phyloP scores from a whole-genome alignment of 305 asterid genomes.

The Fraxinus xanthoxyloides region DNA sequence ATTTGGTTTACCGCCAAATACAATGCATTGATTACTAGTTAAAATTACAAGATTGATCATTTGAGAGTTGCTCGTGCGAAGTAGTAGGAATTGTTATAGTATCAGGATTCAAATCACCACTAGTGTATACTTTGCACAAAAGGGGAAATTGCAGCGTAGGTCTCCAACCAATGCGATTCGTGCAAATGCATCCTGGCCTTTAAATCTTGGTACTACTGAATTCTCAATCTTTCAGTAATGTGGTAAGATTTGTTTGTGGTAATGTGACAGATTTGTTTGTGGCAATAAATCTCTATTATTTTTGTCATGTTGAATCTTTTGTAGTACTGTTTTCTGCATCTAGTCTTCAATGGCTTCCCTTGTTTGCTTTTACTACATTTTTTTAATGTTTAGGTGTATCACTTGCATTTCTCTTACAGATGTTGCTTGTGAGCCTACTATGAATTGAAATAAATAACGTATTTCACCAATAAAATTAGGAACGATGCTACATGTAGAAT shows the following conservation, averaged over 20 bases:
- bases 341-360: not conserved
- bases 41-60: not conserved
- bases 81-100: not conserved
- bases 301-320: not conserved
- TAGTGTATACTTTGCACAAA: not conserved
- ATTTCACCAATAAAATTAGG: not conserved
- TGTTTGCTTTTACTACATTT: not conserved
- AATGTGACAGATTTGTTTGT: not conserved
- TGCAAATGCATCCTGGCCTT: not conserved
- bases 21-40: not conserved
- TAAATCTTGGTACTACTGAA: not conserved
- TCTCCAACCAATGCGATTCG: not conserved
- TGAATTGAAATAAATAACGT: not conserved
- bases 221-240: not conserved
- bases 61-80: not conserved
- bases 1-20: not conserved
- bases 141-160: not conserved
- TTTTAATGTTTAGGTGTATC: not conserved
- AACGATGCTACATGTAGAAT: no score
- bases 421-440: not conserved
- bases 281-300: not conserved
- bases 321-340: not conserved
- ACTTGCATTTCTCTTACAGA: not conserved
- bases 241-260: not conserved
- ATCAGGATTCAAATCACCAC: not conserved